A percentile compares a stretch with the other conserved stretches of the same genome.
phyloP scores from a whole-genome alignment of 2,329 filamentous ascomycete genomes.

The Epichloe sp. region DNA sequence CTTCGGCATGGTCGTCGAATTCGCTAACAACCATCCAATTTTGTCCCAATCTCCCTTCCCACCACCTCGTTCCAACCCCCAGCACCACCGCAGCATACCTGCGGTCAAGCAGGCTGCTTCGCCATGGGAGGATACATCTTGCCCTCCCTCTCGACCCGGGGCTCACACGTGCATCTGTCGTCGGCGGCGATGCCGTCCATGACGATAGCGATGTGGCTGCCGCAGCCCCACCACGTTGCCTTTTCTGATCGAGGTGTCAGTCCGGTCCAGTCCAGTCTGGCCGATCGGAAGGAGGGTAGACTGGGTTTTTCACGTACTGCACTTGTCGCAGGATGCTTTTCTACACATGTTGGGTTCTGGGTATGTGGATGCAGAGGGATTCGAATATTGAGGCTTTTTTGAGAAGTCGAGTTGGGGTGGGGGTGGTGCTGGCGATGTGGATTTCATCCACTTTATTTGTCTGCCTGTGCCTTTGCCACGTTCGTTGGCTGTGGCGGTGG shows the following conservation, averaged over 20 bases:
- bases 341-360: conserved; percentile 42
- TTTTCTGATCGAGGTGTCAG: conserved; percentile 29
- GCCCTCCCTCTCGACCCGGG: conserved; percentile 46
- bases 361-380: not conserved
- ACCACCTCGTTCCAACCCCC: conserved; percentile 14
- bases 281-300: too few species aligned
- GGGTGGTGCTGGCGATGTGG: too few species aligned
- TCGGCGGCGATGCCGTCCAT: conserved; percentile 44
- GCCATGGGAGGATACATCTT: conserved; percentile 54
- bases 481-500: too few species aligned
- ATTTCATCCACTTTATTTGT: too few species aligned
- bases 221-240: conserved; percentile 53
- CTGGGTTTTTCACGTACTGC: conserved; percentile 34
- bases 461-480: too few species aligned
- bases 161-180: conserved; percentile 53
- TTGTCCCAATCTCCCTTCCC: conserved; percentile 14
- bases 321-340: conserved; percentile 47
- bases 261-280: too few species aligned
- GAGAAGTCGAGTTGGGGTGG: not conserved
- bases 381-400: not conserved
- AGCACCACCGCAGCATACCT: conserved; percentile 10
- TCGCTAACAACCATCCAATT: conserved; percentile 6
- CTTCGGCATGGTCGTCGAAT: not conserved
- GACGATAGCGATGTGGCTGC: conserved; percentile 45
- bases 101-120: conserved; percentile 15